Conservation (phyloP, 2,329 filamentous ascomycete species). For the Claviceps pusilla region DNA sequence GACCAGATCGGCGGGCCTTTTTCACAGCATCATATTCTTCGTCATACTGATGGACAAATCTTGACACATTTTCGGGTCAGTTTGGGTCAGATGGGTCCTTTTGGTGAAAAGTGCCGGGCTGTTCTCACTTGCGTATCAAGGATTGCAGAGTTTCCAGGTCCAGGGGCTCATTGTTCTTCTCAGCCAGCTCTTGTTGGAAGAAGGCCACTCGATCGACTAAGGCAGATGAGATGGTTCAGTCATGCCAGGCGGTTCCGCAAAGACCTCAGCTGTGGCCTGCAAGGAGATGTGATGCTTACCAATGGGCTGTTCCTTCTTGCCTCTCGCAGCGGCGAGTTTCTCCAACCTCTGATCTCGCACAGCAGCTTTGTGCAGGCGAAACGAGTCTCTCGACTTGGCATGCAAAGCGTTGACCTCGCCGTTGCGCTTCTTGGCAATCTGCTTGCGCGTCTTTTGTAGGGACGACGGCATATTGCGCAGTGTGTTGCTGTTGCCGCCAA, state of each 20-base stretch:
- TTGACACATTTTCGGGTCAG: constrained; percentile 19
- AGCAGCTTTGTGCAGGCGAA: constrained; percentile 62
- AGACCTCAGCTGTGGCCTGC: not conserved
- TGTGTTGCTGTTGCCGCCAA: not conserved
- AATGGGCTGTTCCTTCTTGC: constrained; percentile 60
- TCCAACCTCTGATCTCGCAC: constrained; percentile 71
- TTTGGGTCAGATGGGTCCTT: not conserved
- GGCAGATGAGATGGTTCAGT: constrained; percentile 7
- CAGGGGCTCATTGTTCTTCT: constrained; percentile 32
- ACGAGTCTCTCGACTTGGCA: constrained; percentile 75
- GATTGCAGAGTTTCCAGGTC: constrained; percentile 42
- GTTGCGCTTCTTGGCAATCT: constrained; percentile 75
- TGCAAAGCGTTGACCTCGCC: constrained; percentile 62
- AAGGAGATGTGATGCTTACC: constrained; percentile 31
- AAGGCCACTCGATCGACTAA: constrained; percentile 32
- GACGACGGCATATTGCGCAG: constrained; percentile 53
- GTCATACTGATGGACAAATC: constrained; percentile 52
- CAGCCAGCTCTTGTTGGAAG: constrained; percentile 52
- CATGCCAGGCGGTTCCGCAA: not conserved
- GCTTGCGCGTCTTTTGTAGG: constrained; percentile 72
- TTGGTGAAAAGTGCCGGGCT: not conserved
- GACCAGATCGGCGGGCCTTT: constrained; percentile 57
- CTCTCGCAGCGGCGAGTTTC: constrained; percentile 52
- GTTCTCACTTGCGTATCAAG: constrained; percentile 43
- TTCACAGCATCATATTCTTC: constrained; percentile 54